Evolutionary conservation across 306 rosid species (phyloP).

Genomic region (Medicago arabica): DNA sequence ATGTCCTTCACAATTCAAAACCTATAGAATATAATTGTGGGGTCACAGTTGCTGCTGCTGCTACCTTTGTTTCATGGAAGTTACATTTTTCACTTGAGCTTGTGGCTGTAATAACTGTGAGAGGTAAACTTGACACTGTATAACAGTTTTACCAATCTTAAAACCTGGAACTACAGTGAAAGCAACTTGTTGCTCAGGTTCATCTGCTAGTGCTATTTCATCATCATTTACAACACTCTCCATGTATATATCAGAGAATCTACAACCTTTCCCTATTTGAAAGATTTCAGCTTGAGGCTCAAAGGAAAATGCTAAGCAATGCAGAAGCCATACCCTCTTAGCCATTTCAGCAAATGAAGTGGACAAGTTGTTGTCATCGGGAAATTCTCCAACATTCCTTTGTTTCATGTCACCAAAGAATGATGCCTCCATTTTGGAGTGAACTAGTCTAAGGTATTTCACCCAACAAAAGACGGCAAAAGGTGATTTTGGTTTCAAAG

Average conservation of each 20-base stretch:
- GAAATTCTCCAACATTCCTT: slow-evolving; percentile 68
- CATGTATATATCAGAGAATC: slow-evolving; percentile 91
- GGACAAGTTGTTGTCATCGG: slow-evolving; percentile 59
- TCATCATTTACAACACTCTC: slow-evolving; percentile 69
- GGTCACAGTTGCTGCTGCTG: neutral
- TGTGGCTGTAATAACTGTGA: slow-evolving; percentile 42
- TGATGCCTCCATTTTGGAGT: slow-evolving; percentile 81
- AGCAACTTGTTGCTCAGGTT: slow-evolving; percentile 69
- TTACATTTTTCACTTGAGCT: too few relatives aligned
- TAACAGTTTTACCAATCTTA: slow-evolving; percentile 69
- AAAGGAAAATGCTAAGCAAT: slow-evolving; percentile 83
- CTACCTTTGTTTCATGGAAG: neutral
- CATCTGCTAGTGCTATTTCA: slow-evolving; percentile 51
- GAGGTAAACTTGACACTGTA: slow-evolving; percentile 86
- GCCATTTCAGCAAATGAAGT: slow-evolving; percentile 80
- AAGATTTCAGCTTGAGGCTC: slow-evolving; percentile 71
- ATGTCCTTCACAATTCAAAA: neutral
- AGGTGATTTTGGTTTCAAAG: slow-evolving; percentile 55
- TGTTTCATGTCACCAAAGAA: slow-evolving; percentile 64
- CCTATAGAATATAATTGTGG: too few relatives aligned
- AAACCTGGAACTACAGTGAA: slow-evolving; percentile 91
- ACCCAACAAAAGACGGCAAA: slow-evolving; percentile 68
- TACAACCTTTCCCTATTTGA: slow-evolving; percentile 68
- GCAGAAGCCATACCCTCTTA: slow-evolving; percentile 82
- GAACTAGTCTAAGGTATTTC: slow-evolving; percentile 65